A percentile compares a stretch with the other conserved stretches of the same genome.
These are phyloP conservation scores for Tetrastigma voinierianum DNA, from an alignment of 164 flowering plant genomes.

Conservation along the genomic window DNA sequence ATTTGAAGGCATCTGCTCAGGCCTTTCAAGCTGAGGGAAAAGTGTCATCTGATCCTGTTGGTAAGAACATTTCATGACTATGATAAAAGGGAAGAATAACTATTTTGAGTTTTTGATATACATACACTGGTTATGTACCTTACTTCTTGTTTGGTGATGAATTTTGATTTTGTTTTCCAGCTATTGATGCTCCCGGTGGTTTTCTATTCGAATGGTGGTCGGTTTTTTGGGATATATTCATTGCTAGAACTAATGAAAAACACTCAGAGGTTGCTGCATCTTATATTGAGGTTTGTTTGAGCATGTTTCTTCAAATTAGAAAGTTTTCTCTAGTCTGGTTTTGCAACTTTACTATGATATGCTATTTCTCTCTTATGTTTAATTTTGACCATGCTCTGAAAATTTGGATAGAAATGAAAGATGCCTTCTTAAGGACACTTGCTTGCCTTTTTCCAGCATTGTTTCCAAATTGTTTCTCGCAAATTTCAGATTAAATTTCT, in stretches of 20 bases:
- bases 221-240: constrained; percentile 75
- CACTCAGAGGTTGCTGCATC: constrained; percentile 83
- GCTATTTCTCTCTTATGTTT: background rate
- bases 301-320: background rate
- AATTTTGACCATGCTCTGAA: background rate
- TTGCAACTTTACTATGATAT: background rate
- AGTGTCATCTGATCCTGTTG: constrained; percentile 81
- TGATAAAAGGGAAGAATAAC: background rate
- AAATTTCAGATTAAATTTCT: too few relatives aligned
- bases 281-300: constrained; percentile 60
- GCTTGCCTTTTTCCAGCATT: too few relatives aligned
- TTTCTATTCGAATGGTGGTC: constrained; percentile 84
- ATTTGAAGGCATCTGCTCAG: constrained; percentile 71
- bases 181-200: constrained; percentile 82
- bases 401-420: too few relatives aligned
- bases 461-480: too few relatives aligned
- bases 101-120: background rate
- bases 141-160: constrained; percentile 6
- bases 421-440: too few relatives aligned
- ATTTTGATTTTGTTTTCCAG: constrained; percentile 31
- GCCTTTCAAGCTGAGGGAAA: constrained; percentile 81
- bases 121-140: background rate
- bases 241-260: constrained; percentile 74
- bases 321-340: background rate
- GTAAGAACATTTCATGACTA: constrained; percentile 22